Percentiles rank a stretch among this genome's conserved stretches.
Evolutionary conservation across 2,329 filamentous ascomycete species (phyloP).

Genomic region (Ceratocystiopsis sp.): DNA sequence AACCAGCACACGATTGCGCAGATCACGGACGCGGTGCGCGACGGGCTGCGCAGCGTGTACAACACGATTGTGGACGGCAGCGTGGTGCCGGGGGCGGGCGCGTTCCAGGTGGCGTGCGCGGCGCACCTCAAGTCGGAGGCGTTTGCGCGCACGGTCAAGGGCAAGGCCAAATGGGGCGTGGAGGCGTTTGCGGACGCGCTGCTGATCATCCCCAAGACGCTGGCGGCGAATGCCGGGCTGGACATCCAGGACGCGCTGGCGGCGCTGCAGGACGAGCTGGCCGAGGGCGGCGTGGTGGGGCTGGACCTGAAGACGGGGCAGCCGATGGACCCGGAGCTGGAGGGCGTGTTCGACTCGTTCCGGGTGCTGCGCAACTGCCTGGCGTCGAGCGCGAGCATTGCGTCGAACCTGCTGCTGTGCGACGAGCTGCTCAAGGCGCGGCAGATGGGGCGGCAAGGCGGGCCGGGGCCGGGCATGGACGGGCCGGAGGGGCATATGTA

Average conservation of each 20-base stretch:
- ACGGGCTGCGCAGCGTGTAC: slow-evolving; percentile 90
- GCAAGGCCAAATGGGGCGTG: slow-evolving; percentile 94
- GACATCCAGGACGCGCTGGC: slow-evolving; percentile 97
- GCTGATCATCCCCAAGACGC: slow-evolving; percentile 88
- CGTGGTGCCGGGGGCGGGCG: slow-evolving; percentile 84
- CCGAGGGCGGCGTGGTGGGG: slow-evolving; percentile 71
- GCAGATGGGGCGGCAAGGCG: slow-evolving; percentile 64
- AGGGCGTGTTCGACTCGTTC: slow-evolving; percentile 92
- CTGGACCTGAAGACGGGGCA: slow-evolving; percentile 75
- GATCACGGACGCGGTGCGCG: slow-evolving; percentile 88
- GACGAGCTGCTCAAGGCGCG: slow-evolving; percentile 95
- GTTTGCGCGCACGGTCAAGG: slow-evolving; percentile 83
- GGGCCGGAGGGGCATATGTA: slow-evolving; percentile 37
- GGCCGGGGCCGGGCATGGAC: slow-evolving; percentile 48
- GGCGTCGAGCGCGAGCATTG: slow-evolving; percentile 86
- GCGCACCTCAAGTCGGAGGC: slow-evolving; percentile 71
- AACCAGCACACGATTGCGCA: slow-evolving; percentile 94
- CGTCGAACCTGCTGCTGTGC: slow-evolving; percentile 84
- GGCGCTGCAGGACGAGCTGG: slow-evolving; percentile 67
- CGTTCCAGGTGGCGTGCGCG: slow-evolving; percentile 90
- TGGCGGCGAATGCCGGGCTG: slow-evolving; percentile 89
- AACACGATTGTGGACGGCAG: slow-evolving; percentile 99
- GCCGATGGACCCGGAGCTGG: slow-evolving; percentile 86
- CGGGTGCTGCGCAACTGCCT: slow-evolving; percentile 85
- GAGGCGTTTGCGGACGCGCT: slow-evolving; percentile 89